A percentile compares a stretch with the other conserved stretches of the same genome.
phyloP scores from a whole-genome alignment of 2,329 filamentous ascomycete species.

The Moelleriella libera region DNA sequence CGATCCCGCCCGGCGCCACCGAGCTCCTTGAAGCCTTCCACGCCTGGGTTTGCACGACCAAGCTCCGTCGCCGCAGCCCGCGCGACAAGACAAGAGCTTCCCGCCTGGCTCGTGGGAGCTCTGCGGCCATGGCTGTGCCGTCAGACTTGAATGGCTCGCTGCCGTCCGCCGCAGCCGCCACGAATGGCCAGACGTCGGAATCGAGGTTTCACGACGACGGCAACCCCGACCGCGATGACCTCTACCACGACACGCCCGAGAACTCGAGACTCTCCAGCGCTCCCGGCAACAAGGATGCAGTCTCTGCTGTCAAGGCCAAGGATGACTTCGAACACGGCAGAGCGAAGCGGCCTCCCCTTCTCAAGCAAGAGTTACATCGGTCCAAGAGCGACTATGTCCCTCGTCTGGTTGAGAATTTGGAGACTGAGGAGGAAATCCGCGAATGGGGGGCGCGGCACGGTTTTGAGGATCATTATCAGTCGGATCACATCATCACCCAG shows the following conservation, averaged over 20 bases:
- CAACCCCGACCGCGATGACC: conserved; percentile 14
- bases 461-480: conserved; percentile 85
- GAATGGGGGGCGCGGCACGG: conserved; percentile 61
- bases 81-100: conserved; percentile 9
- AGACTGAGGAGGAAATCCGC: conserved; percentile 28
- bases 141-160: conserved; percentile 17
- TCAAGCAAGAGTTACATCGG: conserved; percentile 36
- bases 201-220: conserved; percentile 16
- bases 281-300: conserved; percentile 26
- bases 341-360: conserved; percentile 17
- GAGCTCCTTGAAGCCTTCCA: conserved; percentile 3
- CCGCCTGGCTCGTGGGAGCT: conserved; percentile 10
- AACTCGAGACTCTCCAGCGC: conserved; percentile 30
- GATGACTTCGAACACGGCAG: conserved; percentile 21
- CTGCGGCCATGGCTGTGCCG: conserved; percentile 17
- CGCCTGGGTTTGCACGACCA: conserved; percentile 5
- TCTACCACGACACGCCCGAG: conserved; percentile 11
- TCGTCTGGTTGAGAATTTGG: conserved; percentile 24
- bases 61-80: conserved; percentile 10
- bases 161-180: conserved; percentile 11
- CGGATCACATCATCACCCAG: conserved; percentile 74
- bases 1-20: too few species aligned
- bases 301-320: conserved; percentile 9
- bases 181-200: conserved; percentile 15
- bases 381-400: conserved; percentile 42